Evolutionary conservation across 345 rosid species (phyloP).

Genomic region (Salix udensis): DNA sequence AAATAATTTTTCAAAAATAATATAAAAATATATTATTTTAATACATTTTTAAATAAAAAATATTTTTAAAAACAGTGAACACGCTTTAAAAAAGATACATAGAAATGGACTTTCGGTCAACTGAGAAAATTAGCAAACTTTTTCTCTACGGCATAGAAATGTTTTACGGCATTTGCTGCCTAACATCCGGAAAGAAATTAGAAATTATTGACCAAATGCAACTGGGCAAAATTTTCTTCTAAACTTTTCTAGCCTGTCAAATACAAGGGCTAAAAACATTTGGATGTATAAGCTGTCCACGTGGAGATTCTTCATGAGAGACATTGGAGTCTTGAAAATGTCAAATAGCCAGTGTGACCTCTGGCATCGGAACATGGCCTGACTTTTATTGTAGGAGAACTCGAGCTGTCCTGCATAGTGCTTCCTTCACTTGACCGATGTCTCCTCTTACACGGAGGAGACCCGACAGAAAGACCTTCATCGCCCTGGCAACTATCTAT

Average conservation of each 20-base stretch:
- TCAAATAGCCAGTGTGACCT: constrained; percentile 96
- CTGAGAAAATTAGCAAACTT: too few relatives aligned
- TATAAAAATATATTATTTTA: too few relatives aligned
- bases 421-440: constrained; percentile 44
- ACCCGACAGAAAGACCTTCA: constrained; percentile 29
- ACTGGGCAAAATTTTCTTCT: neutral
- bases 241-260: neutral
- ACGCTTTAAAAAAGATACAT: too few relatives aligned
- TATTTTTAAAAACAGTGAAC: too few relatives aligned
- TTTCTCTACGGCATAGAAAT: too few relatives aligned
- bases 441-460: constrained; percentile 70
- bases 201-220: too few relatives aligned
- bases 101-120: too few relatives aligned
- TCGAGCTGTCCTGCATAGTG: constrained; percentile 18
- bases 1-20: too few relatives aligned
- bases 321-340: constrained; percentile 83
- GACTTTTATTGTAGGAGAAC: constrained; percentile 51
- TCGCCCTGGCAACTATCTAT: constrained; percentile 29
- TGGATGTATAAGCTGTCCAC: neutral
- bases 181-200: too few relatives aligned
- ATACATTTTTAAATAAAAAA: too few relatives aligned
- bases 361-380: constrained; percentile 71
- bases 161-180: too few relatives aligned
- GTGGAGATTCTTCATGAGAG: constrained; percentile 19
- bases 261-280: neutral